Percentiles rank a stretch among this genome's conserved stretches.
Evolutionary conservation across 208 protist species (phyloP).

Genomic region (Trypanosomatidae sp.): DNA sequence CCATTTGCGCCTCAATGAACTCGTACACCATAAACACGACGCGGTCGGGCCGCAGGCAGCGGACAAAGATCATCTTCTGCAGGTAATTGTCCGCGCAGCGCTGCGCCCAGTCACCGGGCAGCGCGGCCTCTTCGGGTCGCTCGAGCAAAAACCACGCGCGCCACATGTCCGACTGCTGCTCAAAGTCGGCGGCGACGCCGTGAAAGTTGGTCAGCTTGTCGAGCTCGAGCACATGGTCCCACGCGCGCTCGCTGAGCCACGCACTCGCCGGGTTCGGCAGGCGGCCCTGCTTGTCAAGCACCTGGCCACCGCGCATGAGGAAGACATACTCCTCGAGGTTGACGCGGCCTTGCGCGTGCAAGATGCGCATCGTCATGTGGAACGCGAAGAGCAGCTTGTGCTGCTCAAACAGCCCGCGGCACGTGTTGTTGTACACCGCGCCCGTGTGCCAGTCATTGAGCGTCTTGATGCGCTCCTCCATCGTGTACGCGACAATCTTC

Average conservation of each 20-base stretch:
- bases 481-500: slow-evolving; percentile 72
- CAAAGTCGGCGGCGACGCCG: slow-evolving; percentile 91
- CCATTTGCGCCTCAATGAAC: slow-evolving; percentile 95
- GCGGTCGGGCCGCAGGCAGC: slow-evolving; percentile 96
- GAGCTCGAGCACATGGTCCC: slow-evolving; percentile 96
- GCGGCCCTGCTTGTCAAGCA: slow-evolving; percentile 90
- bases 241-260: slow-evolving; percentile 93
- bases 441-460: slow-evolving; percentile 96
- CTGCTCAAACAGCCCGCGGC: slow-evolving; percentile 96
- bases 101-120: slow-evolving; percentile 94
- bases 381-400: slow-evolving; percentile 99
- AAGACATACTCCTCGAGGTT: slow-evolving; percentile 97
- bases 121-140: slow-evolving; percentile 88
- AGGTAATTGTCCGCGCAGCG: slow-evolving; percentile 85
- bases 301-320: slow-evolving; percentile 93
- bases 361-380: slow-evolving; percentile 96
- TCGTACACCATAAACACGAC: slow-evolving; percentile 93
- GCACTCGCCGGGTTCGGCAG: slow-evolving; percentile 90
- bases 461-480: slow-evolving; percentile 88
- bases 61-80: slow-evolving; percentile 95
- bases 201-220: slow-evolving; percentile 94
- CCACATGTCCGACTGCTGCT: slow-evolving; percentile 93
- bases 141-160: slow-evolving; percentile 89
- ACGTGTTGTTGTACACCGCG: slow-evolving; percentile 96
- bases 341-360: slow-evolving; percentile 82